These are phyloP conservation scores for Scedosporium minutisporum DNA, from an alignment of 2,329 filamentous ascomycete genomes.

Conservation along the genomic window DNA sequence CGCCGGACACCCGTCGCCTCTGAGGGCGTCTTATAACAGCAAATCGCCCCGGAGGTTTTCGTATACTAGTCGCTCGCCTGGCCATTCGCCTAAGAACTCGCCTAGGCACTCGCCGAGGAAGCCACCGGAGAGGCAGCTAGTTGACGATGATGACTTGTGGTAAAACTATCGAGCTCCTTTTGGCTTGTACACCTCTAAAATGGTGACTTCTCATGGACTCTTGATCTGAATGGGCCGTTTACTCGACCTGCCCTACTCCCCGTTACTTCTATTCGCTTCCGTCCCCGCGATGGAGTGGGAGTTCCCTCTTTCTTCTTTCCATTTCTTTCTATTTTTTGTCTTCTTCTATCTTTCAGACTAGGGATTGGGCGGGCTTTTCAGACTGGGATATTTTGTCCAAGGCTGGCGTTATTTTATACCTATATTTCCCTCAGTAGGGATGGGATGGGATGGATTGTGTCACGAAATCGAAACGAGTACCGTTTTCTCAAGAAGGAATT, in stretches of 20 bases:
- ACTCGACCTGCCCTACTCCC: too few relatives aligned
- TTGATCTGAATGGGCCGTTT: too few relatives aligned
- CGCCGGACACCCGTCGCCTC: not conserved
- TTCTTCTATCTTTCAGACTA: not conserved
- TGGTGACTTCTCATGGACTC: not conserved
- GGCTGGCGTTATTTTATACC: not conserved
- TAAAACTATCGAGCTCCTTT: not conserved
- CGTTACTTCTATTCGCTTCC: too few relatives aligned
- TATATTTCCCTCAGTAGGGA: not conserved
- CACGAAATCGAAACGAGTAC: not conserved
- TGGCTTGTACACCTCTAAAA: not conserved
- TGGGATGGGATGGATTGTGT: not conserved
- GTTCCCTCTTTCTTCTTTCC: not conserved
- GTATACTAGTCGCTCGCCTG: not conserved
- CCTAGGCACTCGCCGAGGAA: conserved; percentile 1
- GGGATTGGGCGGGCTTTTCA: not conserved
- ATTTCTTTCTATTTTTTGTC: not conserved
- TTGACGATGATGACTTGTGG: conserved; percentile 10
- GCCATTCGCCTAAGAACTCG: not conserved
- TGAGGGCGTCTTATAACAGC: not conserved
- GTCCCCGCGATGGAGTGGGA: too few relatives aligned
- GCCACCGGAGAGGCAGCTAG: conserved; percentile 8
- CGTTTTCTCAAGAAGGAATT: not conserved
- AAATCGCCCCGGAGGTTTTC: not conserved
- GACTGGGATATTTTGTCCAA: not conserved